Percentiles rank a stretch among this genome's conserved stretches.
These are phyloP conservation scores for Plectranthus barbatus DNA, from an alignment of 257 asterid species.

Conservation along the genomic window DNA sequence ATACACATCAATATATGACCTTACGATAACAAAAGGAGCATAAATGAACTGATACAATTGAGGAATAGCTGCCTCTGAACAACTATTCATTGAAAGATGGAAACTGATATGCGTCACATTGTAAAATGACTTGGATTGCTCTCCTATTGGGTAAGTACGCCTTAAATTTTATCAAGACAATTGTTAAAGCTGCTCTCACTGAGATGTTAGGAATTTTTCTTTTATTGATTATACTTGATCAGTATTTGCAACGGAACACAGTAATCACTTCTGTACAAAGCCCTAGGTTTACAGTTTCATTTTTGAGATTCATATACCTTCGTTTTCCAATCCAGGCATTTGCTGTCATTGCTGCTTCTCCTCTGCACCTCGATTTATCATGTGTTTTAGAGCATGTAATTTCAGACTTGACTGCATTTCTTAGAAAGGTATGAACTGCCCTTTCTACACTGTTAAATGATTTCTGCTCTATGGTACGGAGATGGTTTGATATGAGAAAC, in stretches of 20 bases:
- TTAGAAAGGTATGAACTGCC: constrained; percentile 63
- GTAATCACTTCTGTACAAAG: not conserved
- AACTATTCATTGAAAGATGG: not conserved
- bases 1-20: not conserved
- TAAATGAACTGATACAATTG: not conserved
- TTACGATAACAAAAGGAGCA: not conserved
- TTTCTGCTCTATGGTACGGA: not conserved
- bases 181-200: not conserved
- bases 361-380: constrained; percentile 82
- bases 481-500: constrained; percentile 1
- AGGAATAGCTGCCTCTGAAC: too few species aligned
- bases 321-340: constrained; percentile 62
- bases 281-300: not conserved
- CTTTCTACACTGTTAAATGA: not conserved
- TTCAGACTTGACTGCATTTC: constrained; percentile 90
- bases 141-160: too few species aligned
- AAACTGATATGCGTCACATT: not conserved
- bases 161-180: too few species aligned
- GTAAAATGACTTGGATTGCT: not conserved
- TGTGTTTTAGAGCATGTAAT: constrained; percentile 85
- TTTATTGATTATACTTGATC: constrained; percentile 1
- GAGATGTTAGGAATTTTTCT: not conserved
- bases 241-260: not conserved
- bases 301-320: not conserved
- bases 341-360: constrained; percentile 94